Conservation (phyloP, 805 yeast genomes). For the Candida vartiovaarae region DNA sequence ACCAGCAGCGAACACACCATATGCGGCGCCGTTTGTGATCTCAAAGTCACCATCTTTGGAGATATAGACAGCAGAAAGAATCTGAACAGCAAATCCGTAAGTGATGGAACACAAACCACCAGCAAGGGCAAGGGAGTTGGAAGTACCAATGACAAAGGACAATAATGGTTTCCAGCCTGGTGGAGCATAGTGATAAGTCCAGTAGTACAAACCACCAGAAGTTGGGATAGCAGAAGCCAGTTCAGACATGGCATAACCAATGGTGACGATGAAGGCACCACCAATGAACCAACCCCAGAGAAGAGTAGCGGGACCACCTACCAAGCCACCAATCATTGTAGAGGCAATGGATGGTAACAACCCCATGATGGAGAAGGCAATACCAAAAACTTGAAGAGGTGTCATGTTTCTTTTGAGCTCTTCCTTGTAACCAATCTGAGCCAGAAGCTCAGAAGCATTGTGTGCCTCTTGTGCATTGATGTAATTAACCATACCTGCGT, state of each 20-base stretch:
- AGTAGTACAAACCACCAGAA: conserved; percentile 62
- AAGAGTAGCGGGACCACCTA: conserved; percentile 49
- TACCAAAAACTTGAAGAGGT: conserved; percentile 55
- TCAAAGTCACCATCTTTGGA: conserved; percentile 38
- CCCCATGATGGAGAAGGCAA: conserved; percentile 62
- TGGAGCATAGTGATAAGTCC: conserved; percentile 59
- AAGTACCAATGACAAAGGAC: conserved; percentile 53
- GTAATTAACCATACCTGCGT: conserved; percentile 9
- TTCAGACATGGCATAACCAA: conserved; percentile 55
- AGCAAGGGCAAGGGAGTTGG: conserved; percentile 55
- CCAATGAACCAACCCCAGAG: conserved; percentile 67
- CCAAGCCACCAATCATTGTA: conserved; percentile 39
- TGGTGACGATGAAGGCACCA: conserved; percentile 41
- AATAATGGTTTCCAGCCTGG: conserved; percentile 37
- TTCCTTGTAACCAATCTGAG: conserved; percentile 53
- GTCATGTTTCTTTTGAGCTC: conserved; percentile 53
- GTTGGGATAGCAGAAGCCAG: conserved; percentile 61
- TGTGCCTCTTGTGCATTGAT: conserved; percentile 18
- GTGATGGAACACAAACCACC: conserved; percentile 58
- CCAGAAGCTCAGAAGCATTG: conserved; percentile 9
- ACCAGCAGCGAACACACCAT: conserved; percentile 58
- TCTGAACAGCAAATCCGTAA: conserved; percentile 53
- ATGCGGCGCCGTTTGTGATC: conserved; percentile 43
- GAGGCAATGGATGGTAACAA: conserved; percentile 54
- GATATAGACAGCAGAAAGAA: conserved; percentile 45